Conservation (phyloP, 805 yeast genomes). For the Cyberlindnera samutprakarnensis region DNA sequence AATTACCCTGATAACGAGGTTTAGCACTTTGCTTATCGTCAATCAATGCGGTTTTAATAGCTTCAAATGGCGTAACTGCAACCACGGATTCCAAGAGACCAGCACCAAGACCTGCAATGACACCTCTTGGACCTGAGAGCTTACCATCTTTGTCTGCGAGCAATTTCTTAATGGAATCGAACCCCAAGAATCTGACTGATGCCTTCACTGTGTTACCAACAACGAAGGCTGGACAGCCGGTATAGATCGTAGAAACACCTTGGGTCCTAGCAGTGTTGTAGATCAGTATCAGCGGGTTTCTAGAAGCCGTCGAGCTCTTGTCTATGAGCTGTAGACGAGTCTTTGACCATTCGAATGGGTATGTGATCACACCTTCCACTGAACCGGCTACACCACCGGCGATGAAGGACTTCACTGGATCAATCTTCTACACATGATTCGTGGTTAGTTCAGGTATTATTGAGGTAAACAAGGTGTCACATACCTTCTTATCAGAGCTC, state of each 20-base stretch:
- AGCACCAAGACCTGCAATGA: conserved; percentile 95
- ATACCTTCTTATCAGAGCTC: too few species aligned
- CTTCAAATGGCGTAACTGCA: conserved; percentile 96
- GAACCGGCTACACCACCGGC: conserved; percentile 99
- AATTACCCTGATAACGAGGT: conserved; percentile 67
- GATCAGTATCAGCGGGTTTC: conserved; percentile 81
- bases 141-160: conserved; percentile 81
- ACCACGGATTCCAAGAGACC: conserved; percentile 86
- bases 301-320: conserved; percentile 53
- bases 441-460: too few species aligned
- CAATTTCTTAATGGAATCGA: conserved; percentile 74
- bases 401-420: conserved; percentile 73
- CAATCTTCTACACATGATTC: too few species aligned
- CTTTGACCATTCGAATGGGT: conserved; percentile 96
- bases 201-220: conserved; percentile 96
- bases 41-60: conserved; percentile 90
- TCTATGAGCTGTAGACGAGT: conserved; percentile 82
- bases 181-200: conserved; percentile 89
- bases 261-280: conserved; percentile 67
- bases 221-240: conserved; percentile 95
- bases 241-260: conserved; percentile 74
- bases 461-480: too few species aligned
- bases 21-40: conserved; percentile 77
- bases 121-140: conserved; percentile 84
- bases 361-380: conserved; percentile 85